Conservation (phyloP, 495 filamentous ascomycete species). For the Apiosordaria backusii region DNA sequence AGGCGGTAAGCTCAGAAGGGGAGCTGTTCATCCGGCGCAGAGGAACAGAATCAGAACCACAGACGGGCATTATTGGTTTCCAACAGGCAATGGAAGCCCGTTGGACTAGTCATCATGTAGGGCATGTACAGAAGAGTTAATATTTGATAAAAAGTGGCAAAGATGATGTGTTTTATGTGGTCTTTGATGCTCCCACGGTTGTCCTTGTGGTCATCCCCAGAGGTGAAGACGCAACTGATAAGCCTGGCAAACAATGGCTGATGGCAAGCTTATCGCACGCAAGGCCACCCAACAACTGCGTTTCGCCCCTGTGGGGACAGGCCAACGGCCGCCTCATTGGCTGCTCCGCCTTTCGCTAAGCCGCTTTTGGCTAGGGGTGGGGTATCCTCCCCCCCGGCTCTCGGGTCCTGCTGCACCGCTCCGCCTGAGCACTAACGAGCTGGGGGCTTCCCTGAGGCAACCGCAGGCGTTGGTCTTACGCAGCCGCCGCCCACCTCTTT, state of each 20-base stretch:
- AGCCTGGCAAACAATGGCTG: neutral
- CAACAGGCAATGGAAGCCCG: neutral
- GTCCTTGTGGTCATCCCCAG: neutral
- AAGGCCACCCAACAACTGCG: constrained; percentile 8
- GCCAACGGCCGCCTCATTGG: constrained; percentile 24
- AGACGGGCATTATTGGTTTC: neutral
- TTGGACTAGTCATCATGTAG: neutral
- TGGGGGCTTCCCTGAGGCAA: constrained; percentile 27
- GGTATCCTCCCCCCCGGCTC: constrained; percentile 20
- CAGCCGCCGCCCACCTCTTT: constrained; percentile 31
- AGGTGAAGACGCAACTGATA: constrained; percentile 9
- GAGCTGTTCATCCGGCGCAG: neutral
- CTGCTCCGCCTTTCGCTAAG: constrained; percentile 27
- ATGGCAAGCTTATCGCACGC: constrained; percentile 19
- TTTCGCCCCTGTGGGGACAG: constrained; percentile 23
- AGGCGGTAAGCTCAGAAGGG: constrained; percentile 10
- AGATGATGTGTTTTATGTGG: neutral
- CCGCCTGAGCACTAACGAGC: constrained; percentile 16
- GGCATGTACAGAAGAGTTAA: neutral
- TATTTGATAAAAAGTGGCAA: neutral
- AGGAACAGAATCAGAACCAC: neutral
- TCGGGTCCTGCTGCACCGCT: constrained; percentile 9
- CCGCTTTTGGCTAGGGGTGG: constrained; percentile 15
- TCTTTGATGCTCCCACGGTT: neutral
- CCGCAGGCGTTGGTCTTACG: constrained; percentile 26